Conservation (phyloP, 2,329 filamentous ascomycete genomes). For the Ceratocystis ficicola region DNA sequence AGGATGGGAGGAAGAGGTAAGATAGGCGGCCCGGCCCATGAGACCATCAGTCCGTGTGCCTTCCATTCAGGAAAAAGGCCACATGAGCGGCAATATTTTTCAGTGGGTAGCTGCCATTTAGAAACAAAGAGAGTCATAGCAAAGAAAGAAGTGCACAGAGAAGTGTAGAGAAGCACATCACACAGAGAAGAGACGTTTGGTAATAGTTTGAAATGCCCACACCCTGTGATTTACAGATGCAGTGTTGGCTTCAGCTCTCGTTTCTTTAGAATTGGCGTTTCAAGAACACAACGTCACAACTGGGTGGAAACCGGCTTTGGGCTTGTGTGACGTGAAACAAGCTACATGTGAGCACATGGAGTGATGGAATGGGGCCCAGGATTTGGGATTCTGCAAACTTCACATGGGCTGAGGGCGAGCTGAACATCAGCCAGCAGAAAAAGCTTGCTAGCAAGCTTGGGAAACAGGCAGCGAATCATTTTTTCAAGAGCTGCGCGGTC, state of each 20-base stretch:
- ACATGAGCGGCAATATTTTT: not conserved
- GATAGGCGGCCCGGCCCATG: not conserved
- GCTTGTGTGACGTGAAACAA: not conserved
- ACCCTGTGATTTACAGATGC: not conserved
- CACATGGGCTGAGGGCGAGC: not conserved
- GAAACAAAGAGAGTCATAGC: not conserved
- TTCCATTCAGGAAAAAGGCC: not conserved
- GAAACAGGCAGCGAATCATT: not conserved
- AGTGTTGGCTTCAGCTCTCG: not conserved
- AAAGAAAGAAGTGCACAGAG: not conserved
- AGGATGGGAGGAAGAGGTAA: not conserved
- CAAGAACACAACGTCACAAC: not conserved
- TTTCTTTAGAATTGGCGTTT: not conserved
- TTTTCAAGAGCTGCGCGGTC: no score
- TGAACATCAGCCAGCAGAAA: not conserved
- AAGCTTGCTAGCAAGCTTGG: not conserved
- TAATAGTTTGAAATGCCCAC: slow-evolving; percentile 7
- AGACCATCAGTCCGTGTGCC: not conserved
- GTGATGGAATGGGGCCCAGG: not conserved
- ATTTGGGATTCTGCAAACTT: not conserved
- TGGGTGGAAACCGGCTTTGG: not conserved
- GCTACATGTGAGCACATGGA: not conserved
- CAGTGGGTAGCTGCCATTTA: not conserved
- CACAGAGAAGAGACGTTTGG: not conserved
- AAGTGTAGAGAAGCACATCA: slow-evolving; percentile 2